phyloP scores from a whole-genome alignment of 495 filamentous ascomycete species.

The Penicillium ochrochloron region DNA sequence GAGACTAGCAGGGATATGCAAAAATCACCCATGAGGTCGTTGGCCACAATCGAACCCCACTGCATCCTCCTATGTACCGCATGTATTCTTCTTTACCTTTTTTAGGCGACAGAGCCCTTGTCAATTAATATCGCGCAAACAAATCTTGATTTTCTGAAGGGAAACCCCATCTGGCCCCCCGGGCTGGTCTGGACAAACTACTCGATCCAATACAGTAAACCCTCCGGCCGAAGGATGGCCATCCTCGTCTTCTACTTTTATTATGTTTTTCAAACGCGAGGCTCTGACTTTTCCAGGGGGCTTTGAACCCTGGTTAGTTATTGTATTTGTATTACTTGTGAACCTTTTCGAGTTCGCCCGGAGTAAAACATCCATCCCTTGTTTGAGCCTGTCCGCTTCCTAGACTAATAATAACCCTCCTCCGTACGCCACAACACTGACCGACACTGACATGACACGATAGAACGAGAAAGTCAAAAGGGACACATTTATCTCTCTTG shows the following conservation, averaged over 20 bases:
- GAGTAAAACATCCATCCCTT: constrained; percentile 1
- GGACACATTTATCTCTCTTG: background rate
- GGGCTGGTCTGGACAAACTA: background rate
- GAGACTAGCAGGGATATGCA: background rate
- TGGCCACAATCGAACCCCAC: background rate
- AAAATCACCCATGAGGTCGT: background rate
- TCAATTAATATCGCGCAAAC: constrained; percentile 2
- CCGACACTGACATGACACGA: background rate
- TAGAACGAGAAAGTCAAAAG: background rate
- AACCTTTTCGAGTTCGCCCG: background rate
- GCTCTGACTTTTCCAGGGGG: background rate
- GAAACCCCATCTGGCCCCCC: background rate
- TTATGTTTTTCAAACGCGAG: background rate
- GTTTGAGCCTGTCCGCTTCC: background rate
- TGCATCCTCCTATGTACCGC: background rate
- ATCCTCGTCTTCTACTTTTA: background rate
- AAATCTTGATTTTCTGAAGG: background rate
- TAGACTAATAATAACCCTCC: background rate
- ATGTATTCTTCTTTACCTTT: background rate
- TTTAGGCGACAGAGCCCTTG: background rate
- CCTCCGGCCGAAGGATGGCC: background rate
- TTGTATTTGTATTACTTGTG: background rate
- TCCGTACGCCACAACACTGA: background rate
- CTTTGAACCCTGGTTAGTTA: background rate
- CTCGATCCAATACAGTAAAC: background rate